A percentile compares a stretch with the other conserved stretches of the same genome.
Conservation (phyloP, 1,284 basidiomycete species). For the Anthracocystis walkeri region DNA sequence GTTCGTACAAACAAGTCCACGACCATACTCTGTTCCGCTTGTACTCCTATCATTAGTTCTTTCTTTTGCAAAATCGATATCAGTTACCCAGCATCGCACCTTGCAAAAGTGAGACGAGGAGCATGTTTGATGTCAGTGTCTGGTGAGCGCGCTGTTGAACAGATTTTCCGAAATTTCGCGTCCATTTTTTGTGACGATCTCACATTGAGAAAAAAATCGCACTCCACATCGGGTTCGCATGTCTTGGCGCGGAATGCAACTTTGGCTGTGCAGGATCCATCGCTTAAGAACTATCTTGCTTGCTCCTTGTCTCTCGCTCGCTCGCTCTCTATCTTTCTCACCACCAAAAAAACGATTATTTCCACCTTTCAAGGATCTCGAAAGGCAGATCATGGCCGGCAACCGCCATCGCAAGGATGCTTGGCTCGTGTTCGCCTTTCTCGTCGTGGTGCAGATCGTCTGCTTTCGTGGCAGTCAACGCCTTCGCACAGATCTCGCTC, state of each 20-base stretch:
- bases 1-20: background rate
- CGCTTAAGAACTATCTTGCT: too few species aligned
- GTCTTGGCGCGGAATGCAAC: too few species aligned
- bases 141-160: background rate
- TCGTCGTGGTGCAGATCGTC: conserved; percentile 53
- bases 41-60: conserved; percentile 3
- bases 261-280: too few species aligned
- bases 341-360: background rate
- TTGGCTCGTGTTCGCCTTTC: conserved; percentile 51
- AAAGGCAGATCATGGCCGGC: conserved; percentile 32
- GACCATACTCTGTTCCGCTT: background rate
- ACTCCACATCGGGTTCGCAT: background rate
- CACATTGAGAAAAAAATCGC: background rate
- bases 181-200: background rate
- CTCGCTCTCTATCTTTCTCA: background rate
- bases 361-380: background rate
- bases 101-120: too few species aligned
- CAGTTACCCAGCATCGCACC: conserved; percentile 9
- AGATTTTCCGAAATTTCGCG: background rate
- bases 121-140: background rate
- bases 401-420: conserved; percentile 48
- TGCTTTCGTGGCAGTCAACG: conserved; percentile 43
- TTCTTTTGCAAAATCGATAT: conserved; percentile 1
- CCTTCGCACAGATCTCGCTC: conserved; percentile 21
- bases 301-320: background rate